Evolutionary conservation across 768 basidiomycete genomes (phyloP), one percentile per base, ranked within the genome.

Genomic region (Dendrothele bispora): DNA sequence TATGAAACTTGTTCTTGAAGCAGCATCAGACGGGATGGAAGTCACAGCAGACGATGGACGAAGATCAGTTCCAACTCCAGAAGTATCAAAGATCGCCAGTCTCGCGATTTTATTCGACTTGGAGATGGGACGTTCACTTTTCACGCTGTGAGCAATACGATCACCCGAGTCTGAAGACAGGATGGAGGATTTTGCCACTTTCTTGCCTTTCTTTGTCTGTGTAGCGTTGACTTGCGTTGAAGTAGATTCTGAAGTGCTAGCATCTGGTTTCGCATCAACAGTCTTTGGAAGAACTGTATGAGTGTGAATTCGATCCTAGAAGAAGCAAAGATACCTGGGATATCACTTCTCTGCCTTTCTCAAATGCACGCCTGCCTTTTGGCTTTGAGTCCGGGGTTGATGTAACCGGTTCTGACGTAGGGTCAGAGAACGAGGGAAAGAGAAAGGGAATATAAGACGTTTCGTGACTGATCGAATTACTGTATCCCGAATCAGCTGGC

Each of bases 381-480:
- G 67, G 65, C 41, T 46, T 65, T 37, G 50, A 58, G 12, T 43
- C 43, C 4, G 27, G 24, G 8, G 36, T 50, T 26, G 59, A 50
- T 37, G 55, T 58, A 49, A 57, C 39, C 42, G 57, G 46, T 41
- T 52, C 56, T 46, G 62, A 50, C 22, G 45, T 62, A 7, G 56
- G 53, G n/a, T n/a, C n/a, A n/a, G n/a, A n/a, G 41, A 61, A 51
- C 35, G 73, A 66, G 45, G 74, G 64, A 55, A 83, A 84, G 15
- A 86, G 63, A 61, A 86, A 86, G 4, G 84, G 84, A 22, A 86
- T 61, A 61, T 84, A 86, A 1, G 84, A 86, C 14, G 73, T 56
- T 61, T 86, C 84, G 56, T 84, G 74, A 34, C 73, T 65, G 43
- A 79, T 68, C 30, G 62, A 40, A 14, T 56, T 45, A 24, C 62